Evolutionary conservation across 2,329 filamentous ascomycete genomes (phyloP), one percentile per base, ranked within the genome.

Genomic region (Hyphodiscus sp.): DNA sequence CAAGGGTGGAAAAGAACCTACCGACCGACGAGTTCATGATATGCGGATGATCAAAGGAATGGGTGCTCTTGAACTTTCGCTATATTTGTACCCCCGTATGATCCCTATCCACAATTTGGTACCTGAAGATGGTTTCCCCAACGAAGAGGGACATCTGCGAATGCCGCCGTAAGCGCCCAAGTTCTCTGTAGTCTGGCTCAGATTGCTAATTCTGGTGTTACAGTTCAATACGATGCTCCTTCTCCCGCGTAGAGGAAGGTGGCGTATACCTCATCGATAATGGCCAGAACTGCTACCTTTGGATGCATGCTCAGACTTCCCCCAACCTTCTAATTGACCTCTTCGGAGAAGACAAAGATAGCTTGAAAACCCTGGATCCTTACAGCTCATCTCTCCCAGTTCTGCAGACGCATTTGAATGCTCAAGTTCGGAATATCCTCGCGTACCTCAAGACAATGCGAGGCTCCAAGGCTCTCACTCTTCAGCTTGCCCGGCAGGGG

Each of bases 221-320:
- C 16, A 38, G 33, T 0, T 74, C 84, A 8, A 76, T 95, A 52
- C 87, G 94, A 30, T 86, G 91, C 10, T 91, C 88, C 0, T 99
- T 95, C 71, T 83, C 86, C 11, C 84, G 87, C 43, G 85, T 97
- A 45, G 92, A 99, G 71, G 86, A 95, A 51, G 94, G 94, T 26
- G 94, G 94, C 30, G 94, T 87, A 1, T 99, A 99, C 68, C 75
- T 99, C 18, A 86, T 99, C 20, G 94, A 99, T 69, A 96, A 97
- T 64, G 94, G 94, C 5, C 94, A 99, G 69, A 83, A 88, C 60
- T 89, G 91, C 65, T 79, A 97, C 20, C 74, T 99, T 16, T 99
- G 94, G 94, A 78, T 97, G 61, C 94, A 99, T 68, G 77, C 86
- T 1, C 89, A 95, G 68, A 94, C 95, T 18, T 96, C 91, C 19